Base-by-base conservation (phyloP, 177 flowering plant species). In the Vitis hybrid region DNA sequence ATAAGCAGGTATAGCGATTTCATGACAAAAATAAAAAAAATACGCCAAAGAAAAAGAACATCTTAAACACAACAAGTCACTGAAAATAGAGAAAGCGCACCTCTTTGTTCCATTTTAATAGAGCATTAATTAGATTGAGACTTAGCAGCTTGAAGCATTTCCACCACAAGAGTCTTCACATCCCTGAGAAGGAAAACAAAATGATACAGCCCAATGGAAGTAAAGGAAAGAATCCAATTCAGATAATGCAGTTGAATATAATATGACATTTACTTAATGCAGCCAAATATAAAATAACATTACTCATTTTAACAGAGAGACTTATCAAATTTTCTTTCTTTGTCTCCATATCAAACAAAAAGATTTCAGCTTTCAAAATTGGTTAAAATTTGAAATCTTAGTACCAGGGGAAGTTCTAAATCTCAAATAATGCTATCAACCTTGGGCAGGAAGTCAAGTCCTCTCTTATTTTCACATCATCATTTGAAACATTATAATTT, bases 161-260 rank as follows among this genome's bases (percentile, higher is more conserved):
- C 97, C 69, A 94, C 92, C 22, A 95, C 82, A 22, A 95, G 91
- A 56, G 89, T 92, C 87, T 95, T 95, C 80, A 95, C 95, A 85
- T 92, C 97, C 87, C 98, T 91, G 66, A 57, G 56, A 52, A 66
- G 65, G 38, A 65, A 59, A 53, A 52, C 56, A 8, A 14, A 11
- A 17, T 20, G 7, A 31, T 22, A 6, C 14, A 58, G 17, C 59
- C 17, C 18, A 9, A 47, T 19, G 10, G 38, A 59, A 57, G 17
- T 55, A 59, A 58, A n/a, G 60, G 20, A 33, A 33, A 31, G 38
- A 3, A 38, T n/a, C 3, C 58, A 47, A 13, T 10, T 22, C 60
- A 72, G 18, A 50, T 6, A 44, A 65, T 57, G 31, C 19, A 6
- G 11, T 28, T 50, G 19, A 24, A 49, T 4, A 19, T 5, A 17